These are phyloP conservation scores for Ogataea populi-albae DNA, from an alignment of 805 yeast genomes.

Conservation along the genomic window DNA sequence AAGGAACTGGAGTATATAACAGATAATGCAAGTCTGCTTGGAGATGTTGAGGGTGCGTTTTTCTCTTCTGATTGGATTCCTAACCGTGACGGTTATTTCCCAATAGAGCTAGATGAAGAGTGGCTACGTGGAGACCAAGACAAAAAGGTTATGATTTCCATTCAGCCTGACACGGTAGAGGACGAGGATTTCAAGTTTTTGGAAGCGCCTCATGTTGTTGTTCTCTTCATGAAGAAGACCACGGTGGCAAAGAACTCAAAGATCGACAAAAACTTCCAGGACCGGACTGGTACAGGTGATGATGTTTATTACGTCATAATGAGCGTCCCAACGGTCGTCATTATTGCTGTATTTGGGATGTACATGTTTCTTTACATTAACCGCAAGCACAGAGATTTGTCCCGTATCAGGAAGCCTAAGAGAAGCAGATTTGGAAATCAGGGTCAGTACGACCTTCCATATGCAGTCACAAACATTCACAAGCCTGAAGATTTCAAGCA, in stretches of 20 bases:
- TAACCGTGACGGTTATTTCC: conserved; percentile 58
- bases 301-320: conserved; percentile 56
- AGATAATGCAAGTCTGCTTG: conserved; percentile 15
- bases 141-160: conserved; percentile 58
- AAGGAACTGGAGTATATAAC: conserved; percentile 18
- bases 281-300: conserved; percentile 41
- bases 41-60: conserved; percentile 43
- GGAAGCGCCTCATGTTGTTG: conserved; percentile 39
- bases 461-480: conserved; percentile 27
- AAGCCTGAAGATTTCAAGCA: conserved; percentile 26
- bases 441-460: conserved; percentile 28
- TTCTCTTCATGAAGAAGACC: conserved; percentile 51
- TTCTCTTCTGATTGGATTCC: conserved; percentile 69
- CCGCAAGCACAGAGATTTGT: conserved; percentile 52
- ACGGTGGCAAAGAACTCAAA: conserved; percentile 46
- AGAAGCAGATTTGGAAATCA: conserved; percentile 33
- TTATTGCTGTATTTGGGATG: conserved; percentile 58
- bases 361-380: conserved; percentile 60
- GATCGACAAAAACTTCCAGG: conserved; percentile 30
- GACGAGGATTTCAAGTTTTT: conserved; percentile 66
- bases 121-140: conserved; percentile 60
- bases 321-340: conserved; percentile 65
- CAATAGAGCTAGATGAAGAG: conserved; percentile 56
- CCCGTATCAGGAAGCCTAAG: conserved; percentile 39
- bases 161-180: conserved; percentile 66